Base-by-base conservation (phyloP, 108 stramenopile species). In the Halocafeteria seosinensis region DNA sequence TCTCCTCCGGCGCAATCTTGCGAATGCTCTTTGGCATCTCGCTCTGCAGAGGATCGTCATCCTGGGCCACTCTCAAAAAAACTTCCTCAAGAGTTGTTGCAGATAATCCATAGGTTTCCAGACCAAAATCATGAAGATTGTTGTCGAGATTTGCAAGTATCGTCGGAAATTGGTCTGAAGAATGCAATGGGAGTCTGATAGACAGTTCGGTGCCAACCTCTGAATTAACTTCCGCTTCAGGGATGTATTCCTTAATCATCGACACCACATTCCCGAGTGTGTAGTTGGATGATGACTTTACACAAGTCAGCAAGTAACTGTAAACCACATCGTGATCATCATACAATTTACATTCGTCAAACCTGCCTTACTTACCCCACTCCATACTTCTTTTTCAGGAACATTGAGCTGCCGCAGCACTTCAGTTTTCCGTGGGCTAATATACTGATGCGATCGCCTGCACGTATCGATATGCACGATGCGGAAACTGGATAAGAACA, bases 391-490 rank as follows among this genome's bases (percentile, higher is more conserved):
- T 73, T 81, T 75, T 88, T 87, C 9, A 87, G 68, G 52, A 87
- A 88, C 31, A 87, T 38, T 11, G 84, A 71, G 33, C 68, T 71
- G 13, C 88, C 88, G 57, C 65, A 38, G 57, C 81, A 82, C 34
- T 63, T 73, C 30, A 85, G 52, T 47, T 64, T 65, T 11, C 85
- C 85, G 33, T 81, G 52, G 32, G 82, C 71, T 74, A 85, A 80
- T 68, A 85, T 83, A 12, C 78, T 81, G 36, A 85, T 83, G n/a
- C 85, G 75, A 59, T 85, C 85, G 23, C 79, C n/a, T n/a, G n/a
- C n/a, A n/a, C n/a, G n/a, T n/a, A n/a, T n/a, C n/a, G n/a, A n/a
- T n/a, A n/a, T n/a, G n/a, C n/a, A n/a, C n/a, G n/a, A n/a, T n/a
- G n/a, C n/a, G n/a, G n/a, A n/a, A n/a, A n/a, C n/a, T n/a, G n/a